Conservation (phyloP, 768 basidiomycete species). For the Agaricus sinodeliciosus region DNA sequence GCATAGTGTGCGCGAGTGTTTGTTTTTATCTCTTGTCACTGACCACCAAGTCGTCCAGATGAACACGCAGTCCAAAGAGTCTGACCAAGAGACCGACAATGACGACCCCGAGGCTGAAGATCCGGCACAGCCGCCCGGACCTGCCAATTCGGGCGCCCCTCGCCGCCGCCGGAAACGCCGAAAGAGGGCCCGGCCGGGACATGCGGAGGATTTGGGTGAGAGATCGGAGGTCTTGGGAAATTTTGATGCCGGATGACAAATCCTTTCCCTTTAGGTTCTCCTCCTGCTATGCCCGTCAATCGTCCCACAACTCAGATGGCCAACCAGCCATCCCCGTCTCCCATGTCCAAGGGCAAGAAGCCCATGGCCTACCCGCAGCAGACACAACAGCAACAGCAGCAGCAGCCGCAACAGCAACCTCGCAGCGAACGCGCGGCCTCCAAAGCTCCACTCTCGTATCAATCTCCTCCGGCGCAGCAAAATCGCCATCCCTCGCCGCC, state of each 20-base stretch:
- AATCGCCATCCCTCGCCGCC: constrained; percentile 42
- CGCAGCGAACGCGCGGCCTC: constrained; percentile 42
- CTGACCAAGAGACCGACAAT: constrained; percentile 8
- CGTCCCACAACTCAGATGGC: constrained; percentile 25
- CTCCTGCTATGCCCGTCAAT: constrained; percentile 31
- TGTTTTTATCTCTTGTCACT: not conserved
- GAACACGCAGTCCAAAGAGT: not conserved
- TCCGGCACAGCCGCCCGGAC: constrained; percentile 5
- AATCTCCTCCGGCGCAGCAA: constrained; percentile 29
- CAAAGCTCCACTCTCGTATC: constrained; percentile 39
- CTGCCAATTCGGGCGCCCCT: not conserved
- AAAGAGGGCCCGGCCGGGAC: not conserved
- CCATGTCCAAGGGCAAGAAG: constrained; percentile 87
- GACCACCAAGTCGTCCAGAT: not conserved
- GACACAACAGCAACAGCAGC: constrained; percentile 24
- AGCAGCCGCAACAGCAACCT: constrained; percentile 29
- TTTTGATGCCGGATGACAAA: constrained; percentile 30
- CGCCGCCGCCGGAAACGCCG: constrained; percentile 7
- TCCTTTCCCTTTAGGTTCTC: constrained; percentile 24
- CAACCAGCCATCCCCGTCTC: constrained; percentile 51
- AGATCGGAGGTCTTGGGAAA: constrained; percentile 14
- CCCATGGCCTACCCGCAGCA: constrained; percentile 72
- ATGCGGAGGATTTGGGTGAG: constrained; percentile 8
- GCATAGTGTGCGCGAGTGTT: constrained; percentile 1
- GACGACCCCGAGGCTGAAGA: constrained; percentile 1